These are phyloP conservation scores for Pseudofabraea citricarpa DNA, from an alignment of 2,329 filamentous ascomycete genomes.

Conservation along the genomic window DNA sequence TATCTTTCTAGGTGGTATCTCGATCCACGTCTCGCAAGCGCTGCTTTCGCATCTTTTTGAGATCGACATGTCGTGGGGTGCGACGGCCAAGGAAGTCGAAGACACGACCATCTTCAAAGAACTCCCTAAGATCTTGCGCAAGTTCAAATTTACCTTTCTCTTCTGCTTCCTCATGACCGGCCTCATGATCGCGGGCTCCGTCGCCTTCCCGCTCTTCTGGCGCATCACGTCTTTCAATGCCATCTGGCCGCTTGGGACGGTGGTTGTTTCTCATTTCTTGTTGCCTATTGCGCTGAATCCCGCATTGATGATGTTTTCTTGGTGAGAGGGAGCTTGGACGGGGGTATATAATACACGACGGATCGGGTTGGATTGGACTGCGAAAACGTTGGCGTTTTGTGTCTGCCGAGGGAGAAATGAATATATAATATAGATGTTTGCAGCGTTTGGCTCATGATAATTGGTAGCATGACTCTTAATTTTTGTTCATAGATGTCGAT, in stretches of 20 bases:
- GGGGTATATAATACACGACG: too few relatives aligned
- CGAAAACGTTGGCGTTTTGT: too few relatives aligned
- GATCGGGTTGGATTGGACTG: too few relatives aligned
- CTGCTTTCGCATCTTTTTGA: constrained; percentile 76
- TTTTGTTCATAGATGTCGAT: too few relatives aligned
- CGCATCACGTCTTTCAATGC: constrained; percentile 43
- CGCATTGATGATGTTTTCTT: constrained; percentile 59
- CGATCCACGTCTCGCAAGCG: constrained; percentile 73
- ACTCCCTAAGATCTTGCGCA: constrained; percentile 47
- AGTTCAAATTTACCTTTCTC: constrained; percentile 50
- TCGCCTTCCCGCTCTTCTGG: constrained; percentile 19
- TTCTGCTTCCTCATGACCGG: constrained; percentile 41
- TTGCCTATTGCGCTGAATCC: constrained; percentile 58
- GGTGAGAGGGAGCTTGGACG: constrained; percentile 31
- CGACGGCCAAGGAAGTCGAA: constrained; percentile 64
- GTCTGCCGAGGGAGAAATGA: too few relatives aligned
- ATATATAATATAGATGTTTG: too few relatives aligned
- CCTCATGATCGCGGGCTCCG: constrained; percentile 44
- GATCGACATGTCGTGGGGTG: constrained; percentile 79
- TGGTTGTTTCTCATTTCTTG: constrained; percentile 50
- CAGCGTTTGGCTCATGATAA: too few relatives aligned
- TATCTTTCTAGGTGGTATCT: constrained; percentile 79
- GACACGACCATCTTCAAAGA: constrained; percentile 52
- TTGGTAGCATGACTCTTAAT: too few relatives aligned
- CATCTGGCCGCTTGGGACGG: constrained; percentile 50